Evolutionary conservation across 1,284 basidiomycete genomes (phyloP).

Genomic region (Austroboletus novae-zelandiae): DNA sequence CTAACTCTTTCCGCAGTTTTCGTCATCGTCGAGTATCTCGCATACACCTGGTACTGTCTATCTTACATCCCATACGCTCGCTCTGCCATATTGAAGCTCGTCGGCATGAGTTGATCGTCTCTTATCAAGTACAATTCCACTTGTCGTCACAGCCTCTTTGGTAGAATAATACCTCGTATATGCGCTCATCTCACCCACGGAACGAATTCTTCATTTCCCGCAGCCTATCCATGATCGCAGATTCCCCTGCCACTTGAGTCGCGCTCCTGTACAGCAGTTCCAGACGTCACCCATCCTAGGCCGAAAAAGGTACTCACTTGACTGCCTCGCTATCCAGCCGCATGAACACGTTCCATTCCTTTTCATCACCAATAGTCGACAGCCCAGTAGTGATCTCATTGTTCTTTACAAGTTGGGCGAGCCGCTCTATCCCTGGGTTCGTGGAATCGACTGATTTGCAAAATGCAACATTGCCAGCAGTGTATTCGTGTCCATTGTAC

Average conservation of each 20-base stretch:
- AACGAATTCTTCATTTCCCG: constrained; percentile 85
- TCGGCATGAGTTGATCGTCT: constrained; percentile 47
- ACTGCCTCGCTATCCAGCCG: constrained; percentile 57
- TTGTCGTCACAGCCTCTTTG: neutral
- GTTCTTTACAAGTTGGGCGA: constrained; percentile 51
- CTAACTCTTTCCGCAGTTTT: constrained; percentile 55
- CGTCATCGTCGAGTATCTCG: constrained; percentile 82
- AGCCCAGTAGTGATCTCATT: constrained; percentile 69
- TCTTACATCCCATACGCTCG: constrained; percentile 90
- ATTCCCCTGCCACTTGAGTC: constrained; percentile 41
- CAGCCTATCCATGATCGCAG: constrained; percentile 69
- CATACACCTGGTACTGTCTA: constrained; percentile 81
- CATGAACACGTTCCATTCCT: constrained; percentile 86
- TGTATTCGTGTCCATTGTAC: constrained; percentile 95
- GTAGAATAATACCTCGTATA: neutral
- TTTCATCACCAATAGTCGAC: constrained; percentile 84
- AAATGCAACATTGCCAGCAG: constrained; percentile 65
- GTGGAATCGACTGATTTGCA: constrained; percentile 64
- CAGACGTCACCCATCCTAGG: neutral
- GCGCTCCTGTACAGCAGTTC: constrained; percentile 37
- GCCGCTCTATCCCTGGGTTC: constrained; percentile 53
- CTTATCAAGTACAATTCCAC: neutral
- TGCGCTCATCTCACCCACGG: constrained; percentile 40
- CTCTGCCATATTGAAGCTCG: constrained; percentile 60
- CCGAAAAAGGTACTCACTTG: constrained; percentile 43